phyloP scores from a whole-genome alignment of 2,329 filamentous ascomycete genomes.

The Pyrenophora graminea region DNA sequence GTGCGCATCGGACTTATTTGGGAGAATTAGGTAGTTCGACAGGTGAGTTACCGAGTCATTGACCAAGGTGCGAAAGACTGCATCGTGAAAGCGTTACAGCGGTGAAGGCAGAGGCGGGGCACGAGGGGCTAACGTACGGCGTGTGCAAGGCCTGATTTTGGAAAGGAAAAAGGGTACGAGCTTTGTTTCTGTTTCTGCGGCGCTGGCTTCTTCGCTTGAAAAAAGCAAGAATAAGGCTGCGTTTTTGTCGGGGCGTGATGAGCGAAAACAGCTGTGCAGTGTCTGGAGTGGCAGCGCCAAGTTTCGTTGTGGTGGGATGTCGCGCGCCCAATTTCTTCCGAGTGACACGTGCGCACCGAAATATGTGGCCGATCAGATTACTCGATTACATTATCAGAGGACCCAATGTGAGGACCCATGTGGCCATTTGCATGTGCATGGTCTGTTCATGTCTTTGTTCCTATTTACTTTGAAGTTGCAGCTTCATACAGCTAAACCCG shows the following conservation, averaged over 20 bases:
- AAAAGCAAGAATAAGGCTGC: constrained; percentile 4
- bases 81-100: constrained; percentile 43
- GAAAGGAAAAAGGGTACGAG: constrained; percentile 7
- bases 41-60: constrained; percentile 44
- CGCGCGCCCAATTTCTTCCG: constrained; percentile 21
- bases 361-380: not conserved
- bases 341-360: constrained; percentile 26
- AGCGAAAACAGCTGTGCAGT: constrained; percentile 20
- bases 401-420: not conserved
- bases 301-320: constrained; percentile 22
- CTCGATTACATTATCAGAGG: not conserved
- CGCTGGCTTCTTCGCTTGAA: not conserved
- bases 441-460: too few relatives aligned
- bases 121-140: constrained; percentile 32
- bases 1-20: constrained; percentile 24
- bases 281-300: constrained; percentile 24
- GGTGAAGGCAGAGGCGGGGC: constrained; percentile 42
- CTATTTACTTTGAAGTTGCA: too few relatives aligned
- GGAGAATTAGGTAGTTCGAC: constrained; percentile 13
- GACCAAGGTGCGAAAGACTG: constrained; percentile 34
- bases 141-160: constrained; percentile 18
- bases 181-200: not conserved
- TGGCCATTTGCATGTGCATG: not conserved
- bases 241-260: constrained; percentile 23
- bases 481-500: too few relatives aligned